Evolutionary conservation across 495 filamentous ascomycete species (phyloP), one percentile per base, ranked within the genome.

Genomic region (Haplographium delicatum): DNA sequence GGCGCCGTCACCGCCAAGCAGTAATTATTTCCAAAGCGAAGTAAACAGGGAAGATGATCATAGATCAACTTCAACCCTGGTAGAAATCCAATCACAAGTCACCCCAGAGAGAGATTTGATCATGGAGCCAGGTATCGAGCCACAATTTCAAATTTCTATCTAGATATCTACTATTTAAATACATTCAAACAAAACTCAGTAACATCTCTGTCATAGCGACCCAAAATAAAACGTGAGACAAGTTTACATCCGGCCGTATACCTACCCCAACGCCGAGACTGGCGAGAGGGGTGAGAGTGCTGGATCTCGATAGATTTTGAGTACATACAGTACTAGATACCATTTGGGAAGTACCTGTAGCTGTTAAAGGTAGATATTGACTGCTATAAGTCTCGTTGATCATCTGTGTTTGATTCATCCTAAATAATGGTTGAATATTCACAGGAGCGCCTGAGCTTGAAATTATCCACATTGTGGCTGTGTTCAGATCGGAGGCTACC

Each of bases 151-250:
- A 31, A 44, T 31, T 51, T 44, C 39, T 44, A 44, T 44, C 48
- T 51, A 51, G 34, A 7, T 38, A 31, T 7, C 35, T 50, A 41
- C 39, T 51, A 51, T 31, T 19, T 51, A 51, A 50, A 50, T 7
- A 15, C 44, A 31, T 28, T 23, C 16, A 39, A 41, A 44, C 38
- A 51, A 51, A 19, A 3, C 39, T 22, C 23, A 37, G 4, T 44
- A 44, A 9, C 3, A 51, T 43, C 27, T 51, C 48, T 16, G 39
- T 34, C 10, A 51, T 39, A 44, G 38, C 48, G 8, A 27, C 48
- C 48, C 25, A 51, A 19, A 51, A 43, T 24, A 51, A 51, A 18
- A 51, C 25, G 19, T 51, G 25, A 51, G 48, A 42, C 48, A 24
- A 43, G 44, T 26, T 4, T 6, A 15, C 38, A 51, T 23, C 16